Conservation (phyloP, 225 moss, liverwort and hornwort genomes). For the Bryoerythrophyllum caledonicum region DNA sequence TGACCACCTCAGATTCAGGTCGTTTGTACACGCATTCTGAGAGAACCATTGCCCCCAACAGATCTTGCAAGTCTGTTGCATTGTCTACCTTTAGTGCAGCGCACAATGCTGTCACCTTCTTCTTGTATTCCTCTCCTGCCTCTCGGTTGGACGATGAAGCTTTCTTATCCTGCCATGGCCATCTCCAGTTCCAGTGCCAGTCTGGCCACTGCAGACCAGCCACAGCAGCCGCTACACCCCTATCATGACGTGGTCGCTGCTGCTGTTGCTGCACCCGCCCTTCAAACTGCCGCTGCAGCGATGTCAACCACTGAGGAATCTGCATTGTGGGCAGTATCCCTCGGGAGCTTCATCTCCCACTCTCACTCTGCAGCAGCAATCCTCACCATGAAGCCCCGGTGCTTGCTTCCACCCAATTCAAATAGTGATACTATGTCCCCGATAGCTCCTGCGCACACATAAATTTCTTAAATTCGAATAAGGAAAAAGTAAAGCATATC, state of each 20-base stretch:
- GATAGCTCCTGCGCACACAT: slow-evolving; percentile 22
- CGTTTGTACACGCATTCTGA: slow-evolving; percentile 91
- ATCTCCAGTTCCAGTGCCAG: slow-evolving; percentile 88
- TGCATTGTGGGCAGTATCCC: slow-evolving; percentile 48
- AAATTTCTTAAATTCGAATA: background rate
- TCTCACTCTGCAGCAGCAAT: slow-evolving; percentile 24
- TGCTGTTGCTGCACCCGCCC: slow-evolving; percentile 48
- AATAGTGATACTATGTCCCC: background rate
- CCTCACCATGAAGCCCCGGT: slow-evolving; percentile 29
- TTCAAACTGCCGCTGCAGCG: slow-evolving; percentile 68
- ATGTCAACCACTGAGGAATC: slow-evolving; percentile 67
- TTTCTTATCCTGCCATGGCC: slow-evolving; percentile 91
- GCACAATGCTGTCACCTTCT: slow-evolving; percentile 82
- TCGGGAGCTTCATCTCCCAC: slow-evolving; percentile 60
- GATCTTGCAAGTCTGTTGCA: slow-evolving; percentile 82
- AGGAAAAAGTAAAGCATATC: slow-evolving; percentile 9
- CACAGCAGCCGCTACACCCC: slow-evolving; percentile 42
- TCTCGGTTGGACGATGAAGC: slow-evolving; percentile 41
- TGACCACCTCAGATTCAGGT: slow-evolving; percentile 81
- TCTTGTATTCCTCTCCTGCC: slow-evolving; percentile 80
- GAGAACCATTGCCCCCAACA: slow-evolving; percentile 94
- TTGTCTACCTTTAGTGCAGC: slow-evolving; percentile 81
- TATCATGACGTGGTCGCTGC: slow-evolving; percentile 37
- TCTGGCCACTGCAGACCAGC: slow-evolving; percentile 73
- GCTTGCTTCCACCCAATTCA: slow-evolving; percentile 13